These are phyloP conservation scores for Periconia sp. DNA, from an alignment of 2,329 filamentous ascomycete species.

Conservation along the genomic window DNA sequence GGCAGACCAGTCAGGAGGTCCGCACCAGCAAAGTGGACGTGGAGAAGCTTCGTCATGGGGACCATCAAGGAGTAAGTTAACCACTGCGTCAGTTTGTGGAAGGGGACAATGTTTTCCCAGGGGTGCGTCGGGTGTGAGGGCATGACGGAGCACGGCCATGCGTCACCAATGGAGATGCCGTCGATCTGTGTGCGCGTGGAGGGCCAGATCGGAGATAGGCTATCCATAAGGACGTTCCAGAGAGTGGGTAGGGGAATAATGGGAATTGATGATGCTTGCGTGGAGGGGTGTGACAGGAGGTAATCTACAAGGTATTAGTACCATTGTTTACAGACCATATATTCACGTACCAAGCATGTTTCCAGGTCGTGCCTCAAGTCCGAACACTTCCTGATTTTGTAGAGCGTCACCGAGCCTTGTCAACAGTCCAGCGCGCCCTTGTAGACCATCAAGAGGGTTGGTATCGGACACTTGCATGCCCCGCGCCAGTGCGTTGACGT, in stretches of 20 bases:
- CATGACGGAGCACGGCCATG: constrained; percentile 89
- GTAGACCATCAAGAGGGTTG: constrained; percentile 83
- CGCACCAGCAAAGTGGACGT: constrained; percentile 79
- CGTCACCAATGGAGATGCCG: constrained; percentile 86
- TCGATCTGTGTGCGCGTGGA: constrained; percentile 84
- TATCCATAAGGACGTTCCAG: constrained; percentile 90
- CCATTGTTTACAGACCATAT: not conserved
- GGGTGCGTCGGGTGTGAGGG: constrained; percentile 72
- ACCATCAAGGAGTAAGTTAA: constrained; percentile 93
- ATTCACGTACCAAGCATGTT: constrained; percentile 80
- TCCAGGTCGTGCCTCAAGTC: constrained; percentile 81
- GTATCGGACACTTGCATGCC: constrained; percentile 83
- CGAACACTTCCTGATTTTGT: constrained; percentile 82
- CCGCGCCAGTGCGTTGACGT: constrained; percentile 74
- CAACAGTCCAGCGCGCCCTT: constrained; percentile 82
- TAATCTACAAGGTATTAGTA: constrained; percentile 67
- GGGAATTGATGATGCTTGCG: constrained; percentile 84
- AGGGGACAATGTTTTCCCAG: constrained; percentile 85
- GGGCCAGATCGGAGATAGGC: constrained; percentile 88
- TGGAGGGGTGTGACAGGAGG: constrained; percentile 88
- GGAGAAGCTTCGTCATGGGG: constrained; percentile 81
- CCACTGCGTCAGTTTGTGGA: constrained; percentile 93
- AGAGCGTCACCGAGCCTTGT: constrained; percentile 77
- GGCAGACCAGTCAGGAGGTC: constrained; percentile 88
- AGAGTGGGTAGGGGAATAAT: constrained; percentile 86